These are phyloP conservation scores for Wickerhamiella hasegawae DNA, from an alignment of 805 yeast genomes.

Conservation along the genomic window DNA sequence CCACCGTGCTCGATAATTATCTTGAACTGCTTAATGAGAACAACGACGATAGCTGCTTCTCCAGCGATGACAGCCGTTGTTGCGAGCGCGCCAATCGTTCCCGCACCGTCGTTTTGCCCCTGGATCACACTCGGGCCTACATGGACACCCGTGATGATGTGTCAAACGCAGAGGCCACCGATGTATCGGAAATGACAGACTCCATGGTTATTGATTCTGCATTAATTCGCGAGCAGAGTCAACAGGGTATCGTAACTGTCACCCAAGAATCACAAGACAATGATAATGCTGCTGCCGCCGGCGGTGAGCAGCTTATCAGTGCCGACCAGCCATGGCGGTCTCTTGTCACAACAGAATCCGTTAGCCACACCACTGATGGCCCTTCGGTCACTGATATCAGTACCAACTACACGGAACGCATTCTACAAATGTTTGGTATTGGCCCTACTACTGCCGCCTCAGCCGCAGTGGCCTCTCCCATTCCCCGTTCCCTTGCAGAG, in stretches of 20 bases:
- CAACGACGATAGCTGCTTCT: background rate
- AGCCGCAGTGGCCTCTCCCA: background rate
- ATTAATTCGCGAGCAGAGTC: too few relatives aligned
- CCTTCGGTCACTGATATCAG: too few relatives aligned
- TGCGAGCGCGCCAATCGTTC: background rate
- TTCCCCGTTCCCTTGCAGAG: background rate
- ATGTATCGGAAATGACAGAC: background rate
- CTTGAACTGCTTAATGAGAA: background rate
- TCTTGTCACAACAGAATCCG: background rate
- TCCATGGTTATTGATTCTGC: too few relatives aligned
- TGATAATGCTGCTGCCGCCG: background rate
- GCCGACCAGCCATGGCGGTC: constrained; percentile 1
- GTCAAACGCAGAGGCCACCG: background rate
- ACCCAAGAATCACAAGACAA: background rate
- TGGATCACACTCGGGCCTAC: background rate
- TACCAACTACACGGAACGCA: background rate
- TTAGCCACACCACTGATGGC: background rate
- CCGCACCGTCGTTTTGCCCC: background rate
- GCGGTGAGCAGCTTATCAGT: background rate
- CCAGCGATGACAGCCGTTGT: background rate
- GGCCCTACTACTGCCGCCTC: background rate
- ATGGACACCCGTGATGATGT: background rate
- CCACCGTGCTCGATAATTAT: constrained; percentile 79
- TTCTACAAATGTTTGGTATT: background rate
- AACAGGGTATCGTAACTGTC: background rate